Conservation (phyloP, 805 yeast genomes). For the Limtongia smithiae region DNA sequence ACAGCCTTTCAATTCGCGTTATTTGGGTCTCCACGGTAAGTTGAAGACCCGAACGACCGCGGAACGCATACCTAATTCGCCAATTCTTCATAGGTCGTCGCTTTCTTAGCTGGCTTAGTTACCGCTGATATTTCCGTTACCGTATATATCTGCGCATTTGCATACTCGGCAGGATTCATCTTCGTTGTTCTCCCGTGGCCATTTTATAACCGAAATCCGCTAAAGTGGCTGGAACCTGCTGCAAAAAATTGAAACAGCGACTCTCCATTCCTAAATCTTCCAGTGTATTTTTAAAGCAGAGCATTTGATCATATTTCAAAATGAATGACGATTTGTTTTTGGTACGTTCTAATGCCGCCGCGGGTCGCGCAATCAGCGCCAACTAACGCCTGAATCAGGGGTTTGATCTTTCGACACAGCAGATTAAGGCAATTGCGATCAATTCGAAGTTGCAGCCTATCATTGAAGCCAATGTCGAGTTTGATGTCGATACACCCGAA, state of each 20-base stretch:
- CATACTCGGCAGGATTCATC: constrained; percentile 38
- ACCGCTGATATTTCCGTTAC: constrained; percentile 45
- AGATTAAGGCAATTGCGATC: constrained; percentile 70
- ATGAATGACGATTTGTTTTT: constrained; percentile 24
- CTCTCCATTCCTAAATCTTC: constrained; percentile 10
- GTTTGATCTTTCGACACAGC: constrained; percentile 87
- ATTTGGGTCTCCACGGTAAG: constrained; percentile 37
- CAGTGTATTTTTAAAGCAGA: constrained; percentile 3
- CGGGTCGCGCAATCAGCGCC: no score
- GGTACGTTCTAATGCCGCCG: constrained; percentile 6
- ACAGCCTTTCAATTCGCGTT: constrained; percentile 33
- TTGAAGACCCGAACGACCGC: neutral
- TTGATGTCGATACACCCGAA: constrained; percentile 58
- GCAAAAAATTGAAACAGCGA: constrained; percentile 11
- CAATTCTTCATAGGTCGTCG: constrained; percentile 31
- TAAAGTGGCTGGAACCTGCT: constrained; percentile 44
- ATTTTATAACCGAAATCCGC: constrained; percentile 48
- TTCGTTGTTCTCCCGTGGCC: constrained; percentile 60
- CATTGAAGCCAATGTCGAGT: constrained; percentile 61
- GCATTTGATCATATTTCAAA: constrained; percentile 5
- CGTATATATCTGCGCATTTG: constrained; percentile 42
- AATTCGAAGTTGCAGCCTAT: constrained; percentile 51
- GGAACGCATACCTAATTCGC: neutral
- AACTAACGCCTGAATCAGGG: constrained; percentile 46
- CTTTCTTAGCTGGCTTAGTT: constrained; percentile 49